Conservation (phyloP, 2,329 filamentous ascomycete genomes). For the Allantophomopsis lycopodina region DNA sequence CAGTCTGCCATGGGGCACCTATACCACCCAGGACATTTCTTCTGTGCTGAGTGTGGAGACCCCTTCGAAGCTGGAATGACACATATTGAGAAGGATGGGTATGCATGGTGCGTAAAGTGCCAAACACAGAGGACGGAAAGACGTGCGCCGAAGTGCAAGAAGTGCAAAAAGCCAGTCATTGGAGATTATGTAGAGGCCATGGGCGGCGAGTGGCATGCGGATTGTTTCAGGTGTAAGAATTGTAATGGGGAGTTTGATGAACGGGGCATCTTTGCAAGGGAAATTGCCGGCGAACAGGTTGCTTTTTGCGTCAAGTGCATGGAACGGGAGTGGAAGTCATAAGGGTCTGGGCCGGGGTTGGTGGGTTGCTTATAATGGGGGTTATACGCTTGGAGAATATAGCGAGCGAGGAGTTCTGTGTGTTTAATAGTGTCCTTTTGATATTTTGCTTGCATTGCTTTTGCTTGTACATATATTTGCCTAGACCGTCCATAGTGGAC, state of each 20-base stretch:
- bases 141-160: slow-evolving; percentile 75
- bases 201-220: slow-evolving; percentile 84
- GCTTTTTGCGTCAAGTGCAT: slow-evolving; percentile 50
- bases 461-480: no score
- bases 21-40: slow-evolving; percentile 97
- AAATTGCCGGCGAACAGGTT: slow-evolving; percentile 32
- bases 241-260: slow-evolving; percentile 49
- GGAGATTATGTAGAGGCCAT: slow-evolving; percentile 84
- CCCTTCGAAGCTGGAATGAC: slow-evolving; percentile 65
- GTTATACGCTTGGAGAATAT: no score
- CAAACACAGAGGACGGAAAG: slow-evolving; percentile 87
- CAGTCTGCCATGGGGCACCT: slow-evolving; percentile 87
- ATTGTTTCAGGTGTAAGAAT: slow-evolving; percentile 71
- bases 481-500: no score
- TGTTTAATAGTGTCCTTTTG: no score
- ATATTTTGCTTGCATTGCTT: no score
- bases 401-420: no score
- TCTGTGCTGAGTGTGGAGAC: slow-evolving; percentile 96
- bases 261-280: slow-evolving; percentile 49
- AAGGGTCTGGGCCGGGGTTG: slow-evolving; percentile 1
- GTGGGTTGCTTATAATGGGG: no score
- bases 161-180: slow-evolving; percentile 72
- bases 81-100: slow-evolving; percentile 88
- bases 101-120: slow-evolving; percentile 90
- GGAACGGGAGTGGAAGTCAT: slow-evolving; percentile 41